Evolutionary conservation across 2,329 filamentous ascomycete species (phyloP).

Genomic region (Zymoseptoria brevis): DNA sequence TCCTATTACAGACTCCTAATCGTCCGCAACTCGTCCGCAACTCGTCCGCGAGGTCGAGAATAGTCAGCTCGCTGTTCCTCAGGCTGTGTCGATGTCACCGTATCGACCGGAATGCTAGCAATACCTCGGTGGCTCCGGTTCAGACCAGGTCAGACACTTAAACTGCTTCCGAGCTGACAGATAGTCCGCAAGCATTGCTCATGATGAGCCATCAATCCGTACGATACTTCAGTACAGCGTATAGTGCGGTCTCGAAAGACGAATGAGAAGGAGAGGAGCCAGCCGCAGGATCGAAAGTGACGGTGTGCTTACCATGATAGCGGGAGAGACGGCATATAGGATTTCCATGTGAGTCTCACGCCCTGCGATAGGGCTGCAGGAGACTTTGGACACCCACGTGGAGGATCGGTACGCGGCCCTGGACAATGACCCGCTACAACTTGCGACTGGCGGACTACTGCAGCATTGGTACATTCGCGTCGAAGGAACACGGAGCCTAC

Average conservation of each 20-base stretch:
- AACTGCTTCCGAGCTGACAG: neutral
- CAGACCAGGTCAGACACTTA: neutral
- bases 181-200: neutral
- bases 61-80: neutral
- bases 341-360: neutral
- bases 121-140: neutral
- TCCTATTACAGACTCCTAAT: too few relatives aligned
- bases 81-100: neutral
- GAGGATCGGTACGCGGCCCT: neutral
- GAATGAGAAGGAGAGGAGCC: neutral
- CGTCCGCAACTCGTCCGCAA: too few relatives aligned
- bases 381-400: neutral
- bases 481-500: neutral
- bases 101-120: neutral
- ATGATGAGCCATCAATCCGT: neutral
- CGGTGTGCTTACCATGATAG: neutral
- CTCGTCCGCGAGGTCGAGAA: neutral
- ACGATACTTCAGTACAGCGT: neutral
- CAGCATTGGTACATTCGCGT: neutral
- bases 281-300: neutral
- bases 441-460: neutral
- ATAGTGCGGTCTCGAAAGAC: neutral
- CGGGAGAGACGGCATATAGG: neutral
- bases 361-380: neutral
- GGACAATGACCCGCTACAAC: neutral